Base-by-base conservation (phyloP, 306 rosid species). In the Prunus mongolica region DNA sequence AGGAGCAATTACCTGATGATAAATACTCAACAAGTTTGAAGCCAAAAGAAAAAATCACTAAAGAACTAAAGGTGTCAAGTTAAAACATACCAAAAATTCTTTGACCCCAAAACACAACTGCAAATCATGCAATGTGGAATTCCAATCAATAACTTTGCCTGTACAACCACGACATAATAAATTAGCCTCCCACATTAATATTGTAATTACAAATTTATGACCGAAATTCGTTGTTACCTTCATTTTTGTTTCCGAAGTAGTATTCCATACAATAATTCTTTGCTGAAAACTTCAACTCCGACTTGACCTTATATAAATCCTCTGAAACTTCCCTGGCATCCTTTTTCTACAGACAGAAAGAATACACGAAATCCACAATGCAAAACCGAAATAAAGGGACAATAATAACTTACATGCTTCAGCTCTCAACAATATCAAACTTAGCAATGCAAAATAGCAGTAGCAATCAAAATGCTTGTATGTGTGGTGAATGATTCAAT, bases 101-200 rank as follows among this genome's bases (percentile, higher is more conserved):
- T 88, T 89, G 73, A 92, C 91, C 65, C 97, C 97, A n/a, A 95
- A 95, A 81, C 97, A 89, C 65, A 95, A 76, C 82, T 95, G 97
- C 86, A 92, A 65, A 69, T 95, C 96, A 24, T 92, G 93, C 86
- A 89, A 83, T 82, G 57, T 73, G 16, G 83, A 84, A 81, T 82
- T 81, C 98, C 97, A 89, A 74, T 81, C 87, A 1, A 76, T 72
- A 75, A 34, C 70, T 84, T 79, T 84, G 62, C 84, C 98, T 92
- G 86, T 65, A 5, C 79, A 81, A 74, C 80, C 77, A 82, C 38
- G 74, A 71, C n/a, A 73, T 61, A 73, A 71, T 71, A 73, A 76
- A 60, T 69, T 19, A 77, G 73, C 44, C 69, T 16, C 64, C 45
- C n/a, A 38, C 67, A 58, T 72, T 38, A n/a, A 54, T 49, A 51